These are phyloP conservation scores for Fusarium fujikuroi DNA, from an alignment of 2,329 filamentous ascomycete genomes.

Conservation along the genomic window DNA sequence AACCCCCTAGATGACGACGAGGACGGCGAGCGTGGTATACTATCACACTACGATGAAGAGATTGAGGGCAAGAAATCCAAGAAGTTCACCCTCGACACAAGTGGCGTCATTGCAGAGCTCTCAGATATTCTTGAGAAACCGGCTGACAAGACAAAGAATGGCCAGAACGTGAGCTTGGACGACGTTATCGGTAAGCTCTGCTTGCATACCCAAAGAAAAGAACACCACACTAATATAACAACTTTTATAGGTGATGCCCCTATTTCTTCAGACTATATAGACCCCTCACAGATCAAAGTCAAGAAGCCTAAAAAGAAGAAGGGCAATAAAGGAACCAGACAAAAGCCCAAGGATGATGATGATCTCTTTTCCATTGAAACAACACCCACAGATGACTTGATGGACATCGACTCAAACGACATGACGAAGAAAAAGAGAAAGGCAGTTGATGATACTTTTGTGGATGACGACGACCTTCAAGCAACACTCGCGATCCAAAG, in stretches of 20 bases:
- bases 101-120: constrained; percentile 75
- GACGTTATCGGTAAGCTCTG: constrained; percentile 69
- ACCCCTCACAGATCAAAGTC: constrained; percentile 86
- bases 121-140: constrained; percentile 65
- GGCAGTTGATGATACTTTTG: constrained; percentile 74
- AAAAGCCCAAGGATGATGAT: constrained; percentile 73
- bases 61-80: constrained; percentile 91
- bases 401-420: constrained; percentile 79
- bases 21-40: constrained; percentile 71
- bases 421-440: constrained; percentile 67
- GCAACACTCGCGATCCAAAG: constrained; percentile 85
- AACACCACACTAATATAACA: constrained; percentile 14
- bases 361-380: constrained; percentile 63
- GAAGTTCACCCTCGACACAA: constrained; percentile 84
- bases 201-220: background rate
- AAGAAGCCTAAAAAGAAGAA: constrained; percentile 97
- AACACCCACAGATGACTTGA: constrained; percentile 58
- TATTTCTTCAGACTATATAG: constrained; percentile 83
- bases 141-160: constrained; percentile 67
- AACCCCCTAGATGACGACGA: constrained; percentile 81
- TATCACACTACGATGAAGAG: constrained; percentile 96
- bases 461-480: constrained; percentile 94
- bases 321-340: constrained; percentile 79
- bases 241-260: constrained; percentile 45
- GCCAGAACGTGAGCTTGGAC: constrained; percentile 81